Conservation (phyloP, 805 yeast genomes). For the Yarrowia sp. region DNA sequence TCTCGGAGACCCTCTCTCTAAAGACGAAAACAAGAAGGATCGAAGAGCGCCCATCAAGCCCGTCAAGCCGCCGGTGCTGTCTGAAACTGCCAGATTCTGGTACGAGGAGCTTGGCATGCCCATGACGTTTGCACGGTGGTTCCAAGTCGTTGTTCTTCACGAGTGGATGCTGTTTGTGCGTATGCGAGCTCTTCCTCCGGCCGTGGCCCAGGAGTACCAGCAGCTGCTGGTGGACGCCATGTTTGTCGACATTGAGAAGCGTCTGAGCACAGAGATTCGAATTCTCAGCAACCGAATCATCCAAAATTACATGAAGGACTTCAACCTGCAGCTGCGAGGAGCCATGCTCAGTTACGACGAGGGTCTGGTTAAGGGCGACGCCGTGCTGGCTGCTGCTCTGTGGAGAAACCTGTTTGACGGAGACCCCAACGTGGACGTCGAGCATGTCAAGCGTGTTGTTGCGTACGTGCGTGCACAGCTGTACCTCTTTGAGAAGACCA, state of each 20-base stretch:
- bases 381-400: slow-evolving; percentile 44
- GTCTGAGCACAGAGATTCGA: slow-evolving; percentile 82
- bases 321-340: slow-evolving; percentile 87
- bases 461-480: slow-evolving; percentile 87
- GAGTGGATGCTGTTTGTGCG: slow-evolving; percentile 92
- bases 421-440: slow-evolving; percentile 72
- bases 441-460: slow-evolving; percentile 83
- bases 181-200: slow-evolving; percentile 94
- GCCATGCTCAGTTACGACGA: slow-evolving; percentile 89
- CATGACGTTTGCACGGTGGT: slow-evolving; percentile 91
- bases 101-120: slow-evolving; percentile 82
- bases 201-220: slow-evolving; percentile 84
- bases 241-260: slow-evolving; percentile 83
- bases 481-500: slow-evolving; percentile 78
- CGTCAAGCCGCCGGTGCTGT: slow-evolving; percentile 38
- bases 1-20: slow-evolving; percentile 16
- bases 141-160: slow-evolving; percentile 85
- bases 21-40: slow-evolving; percentile 30
- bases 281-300: slow-evolving; percentile 77
- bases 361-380: slow-evolving; percentile 67
- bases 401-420: slow-evolving; percentile 87
- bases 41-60: slow-evolving; percentile 9
- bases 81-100: slow-evolving; percentile 76
- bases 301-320: slow-evolving; percentile 83
- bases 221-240: slow-evolving; percentile 87